Evolutionary conservation across 495 filamentous ascomycete species (phyloP).

Genomic region (Evernia prunastri): DNA sequence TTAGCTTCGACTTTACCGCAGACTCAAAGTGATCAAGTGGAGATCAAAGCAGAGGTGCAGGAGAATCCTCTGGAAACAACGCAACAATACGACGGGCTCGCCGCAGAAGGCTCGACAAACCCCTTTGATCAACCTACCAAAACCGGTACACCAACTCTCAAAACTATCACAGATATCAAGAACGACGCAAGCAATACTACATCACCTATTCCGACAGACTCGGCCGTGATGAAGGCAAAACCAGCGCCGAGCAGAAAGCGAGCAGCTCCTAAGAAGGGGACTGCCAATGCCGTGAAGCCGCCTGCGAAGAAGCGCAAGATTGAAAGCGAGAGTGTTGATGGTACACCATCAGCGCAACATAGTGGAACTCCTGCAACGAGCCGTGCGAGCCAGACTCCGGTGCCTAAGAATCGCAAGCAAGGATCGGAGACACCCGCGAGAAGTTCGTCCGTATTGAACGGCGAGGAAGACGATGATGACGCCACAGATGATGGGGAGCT

Average conservation of each 20-base stretch:
- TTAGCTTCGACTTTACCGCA: constrained; percentile 11
- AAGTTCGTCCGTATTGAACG: constrained; percentile 30
- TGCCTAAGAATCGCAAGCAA: constrained; percentile 37
- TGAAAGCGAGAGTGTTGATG: constrained; percentile 38
- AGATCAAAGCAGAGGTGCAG: constrained; percentile 25
- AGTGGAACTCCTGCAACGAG: constrained; percentile 44
- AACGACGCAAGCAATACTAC: constrained; percentile 34
- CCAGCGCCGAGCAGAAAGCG: constrained; percentile 36
- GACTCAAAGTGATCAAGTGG: constrained; percentile 20
- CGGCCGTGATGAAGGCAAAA: constrained; percentile 29
- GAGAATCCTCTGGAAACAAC: constrained; percentile 12
- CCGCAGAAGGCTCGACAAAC: constrained; percentile 11
- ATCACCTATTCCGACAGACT: constrained; percentile 7
- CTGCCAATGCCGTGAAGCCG: constrained; percentile 41
- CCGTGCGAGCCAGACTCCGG: constrained; percentile 44
- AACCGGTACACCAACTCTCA: constrained; percentile 31
- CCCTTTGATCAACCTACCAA: constrained; percentile 1
- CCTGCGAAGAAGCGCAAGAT: constrained; percentile 53
- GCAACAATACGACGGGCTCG: neutral
- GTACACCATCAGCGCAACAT: constrained; percentile 28
- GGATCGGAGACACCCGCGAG: constrained; percentile 31
- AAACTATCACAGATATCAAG: constrained; percentile 38
- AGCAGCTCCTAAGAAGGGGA: constrained; percentile 47
- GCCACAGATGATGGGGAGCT: constrained; percentile 41
- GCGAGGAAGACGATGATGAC: constrained; percentile 40